Conservation (phyloP, 495 filamentous ascomycete species). For the Penicillium chermesinum region DNA sequence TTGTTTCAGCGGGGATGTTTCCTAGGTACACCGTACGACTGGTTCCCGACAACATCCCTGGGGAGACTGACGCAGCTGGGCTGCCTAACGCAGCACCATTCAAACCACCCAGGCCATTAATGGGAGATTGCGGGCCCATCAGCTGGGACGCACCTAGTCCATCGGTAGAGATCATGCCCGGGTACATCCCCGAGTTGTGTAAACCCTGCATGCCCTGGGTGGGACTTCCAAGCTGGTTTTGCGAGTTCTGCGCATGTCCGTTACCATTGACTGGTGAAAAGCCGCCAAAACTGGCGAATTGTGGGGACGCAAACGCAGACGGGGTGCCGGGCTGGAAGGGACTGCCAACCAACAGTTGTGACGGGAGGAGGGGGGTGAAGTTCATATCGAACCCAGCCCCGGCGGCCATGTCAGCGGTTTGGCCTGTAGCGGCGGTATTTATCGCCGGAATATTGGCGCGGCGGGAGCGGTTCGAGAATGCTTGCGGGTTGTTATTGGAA, state of each 20-base stretch:
- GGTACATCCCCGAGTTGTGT: conserved; percentile 66
- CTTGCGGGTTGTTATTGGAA: conserved; percentile 63
- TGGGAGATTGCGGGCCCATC: conserved; percentile 83
- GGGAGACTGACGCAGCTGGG: conserved; percentile 64
- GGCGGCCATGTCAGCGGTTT: conserved; percentile 72
- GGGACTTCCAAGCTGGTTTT: conserved; percentile 51
- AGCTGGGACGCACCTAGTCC: conserved; percentile 64
- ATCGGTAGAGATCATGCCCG: conserved; percentile 71
- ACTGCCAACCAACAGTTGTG: conserved; percentile 88
- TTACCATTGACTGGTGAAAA: conserved; percentile 67
- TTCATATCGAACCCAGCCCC: conserved; percentile 95
- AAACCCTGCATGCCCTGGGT: conserved; percentile 63
- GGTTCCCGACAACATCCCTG: conserved; percentile 79
- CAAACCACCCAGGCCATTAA: conserved; percentile 61
- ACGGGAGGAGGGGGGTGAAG: conserved; percentile 91
- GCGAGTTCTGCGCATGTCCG: conserved; percentile 52
- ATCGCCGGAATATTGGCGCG: conserved; percentile 85
- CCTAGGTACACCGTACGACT: conserved; percentile 96
- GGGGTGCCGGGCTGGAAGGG: conserved; percentile 95
- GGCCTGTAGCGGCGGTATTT: conserved; percentile 65
- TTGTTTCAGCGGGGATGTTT: conserved; percentile 97
- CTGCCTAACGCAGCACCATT: conserved; percentile 53
- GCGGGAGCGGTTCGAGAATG: conserved; percentile 77
- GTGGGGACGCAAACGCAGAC: conserved; percentile 79
- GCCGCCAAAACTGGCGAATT: conserved; percentile 76